A percentile compares a stretch with the other conserved stretches of the same genome.
phyloP scores from a whole-genome alignment of 352 stramenopile genomes.

The Globisporangium apiculatum region DNA sequence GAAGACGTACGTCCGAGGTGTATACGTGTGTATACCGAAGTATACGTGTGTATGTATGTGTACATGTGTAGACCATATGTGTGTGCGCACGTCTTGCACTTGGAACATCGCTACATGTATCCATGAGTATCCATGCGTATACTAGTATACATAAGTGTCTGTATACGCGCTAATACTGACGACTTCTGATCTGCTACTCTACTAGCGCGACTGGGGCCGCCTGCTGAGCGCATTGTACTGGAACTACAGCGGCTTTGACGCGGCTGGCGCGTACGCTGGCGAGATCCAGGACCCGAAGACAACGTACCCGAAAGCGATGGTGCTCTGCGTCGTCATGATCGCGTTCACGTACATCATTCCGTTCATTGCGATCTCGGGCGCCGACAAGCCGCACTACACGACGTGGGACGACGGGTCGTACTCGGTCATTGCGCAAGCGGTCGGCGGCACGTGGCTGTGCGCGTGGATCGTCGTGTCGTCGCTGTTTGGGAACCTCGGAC shows the following conservation, averaged over 20 bases:
- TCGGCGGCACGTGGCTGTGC: conserved; percentile 62
- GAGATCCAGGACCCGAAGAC: conserved; percentile 64
- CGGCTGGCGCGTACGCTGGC: conserved; percentile 58
- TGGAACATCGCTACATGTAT: neutral
- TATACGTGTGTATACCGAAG: too few species aligned
- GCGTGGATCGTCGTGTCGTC: conserved; percentile 72
- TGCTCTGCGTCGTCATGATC: conserved; percentile 69
- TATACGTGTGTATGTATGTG: too few species aligned
- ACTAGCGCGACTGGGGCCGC: conserved; percentile 48
- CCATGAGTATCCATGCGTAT: neutral
- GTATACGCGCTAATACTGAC: too few species aligned
- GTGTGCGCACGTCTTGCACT: neutral
- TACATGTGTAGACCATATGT: too few species aligned
- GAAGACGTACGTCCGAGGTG: conserved; percentile 26
- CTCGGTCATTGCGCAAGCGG: conserved; percentile 54
- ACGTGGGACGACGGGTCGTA: conserved; percentile 75
- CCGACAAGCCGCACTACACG: conserved; percentile 66
- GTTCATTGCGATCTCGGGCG: conserved; percentile 61
- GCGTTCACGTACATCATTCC: conserved; percentile 71
- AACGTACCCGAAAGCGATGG: conserved; percentile 72
- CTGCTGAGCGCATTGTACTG: conserved; percentile 72
- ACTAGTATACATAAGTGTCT: neutral
- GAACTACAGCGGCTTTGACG: conserved; percentile 81
- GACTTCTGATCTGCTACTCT: conserved; percentile 1
- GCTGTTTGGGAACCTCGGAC: conserved; percentile 69